Evolutionary conservation across 495 filamentous ascomycete genomes (phyloP).

Genomic region (Aspergillus leporis): DNA sequence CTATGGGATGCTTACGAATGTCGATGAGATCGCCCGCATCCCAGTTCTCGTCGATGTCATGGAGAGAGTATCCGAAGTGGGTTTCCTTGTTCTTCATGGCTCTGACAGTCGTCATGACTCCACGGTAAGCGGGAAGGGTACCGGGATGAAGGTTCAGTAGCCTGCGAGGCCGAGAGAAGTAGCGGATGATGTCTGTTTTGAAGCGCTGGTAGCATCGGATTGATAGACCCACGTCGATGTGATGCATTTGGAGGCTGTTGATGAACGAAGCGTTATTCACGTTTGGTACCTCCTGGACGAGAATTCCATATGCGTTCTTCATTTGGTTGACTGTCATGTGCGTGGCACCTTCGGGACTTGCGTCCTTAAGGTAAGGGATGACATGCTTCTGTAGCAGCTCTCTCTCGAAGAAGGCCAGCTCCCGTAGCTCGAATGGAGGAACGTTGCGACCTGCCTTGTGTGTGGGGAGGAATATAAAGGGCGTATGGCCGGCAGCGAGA

Average conservation of each 20-base stretch:
- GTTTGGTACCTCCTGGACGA: slow-evolving; percentile 3
- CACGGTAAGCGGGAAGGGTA: background rate
- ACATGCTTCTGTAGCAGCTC: slow-evolving; percentile 1
- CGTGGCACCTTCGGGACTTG: background rate
- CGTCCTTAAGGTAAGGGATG: slow-evolving; percentile 3
- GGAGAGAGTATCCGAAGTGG: background rate
- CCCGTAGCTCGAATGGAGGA: background rate
- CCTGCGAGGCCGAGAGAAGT: slow-evolving; percentile 1
- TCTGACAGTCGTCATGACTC: background rate
- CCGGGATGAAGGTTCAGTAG: background rate
- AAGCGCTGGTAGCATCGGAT: slow-evolving; percentile 4
- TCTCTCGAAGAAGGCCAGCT: slow-evolving; percentile 1
- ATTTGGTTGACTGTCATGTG: slow-evolving; percentile 3
- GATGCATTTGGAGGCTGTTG: background rate
- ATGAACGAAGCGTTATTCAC: background rate
- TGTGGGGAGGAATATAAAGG: slow-evolving; percentile 4
- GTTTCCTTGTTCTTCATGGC: background rate
- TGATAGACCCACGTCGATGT: slow-evolving; percentile 7
- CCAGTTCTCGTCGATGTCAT: slow-evolving; percentile 1
- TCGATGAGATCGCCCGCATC: background rate
- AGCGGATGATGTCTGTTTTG: background rate
- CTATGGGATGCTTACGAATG: background rate
- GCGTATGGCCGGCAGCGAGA: slow-evolving; percentile 7
- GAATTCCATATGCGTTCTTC: slow-evolving; percentile 5
- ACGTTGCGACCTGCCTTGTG: background rate